These are phyloP conservation scores for Yamadazyma olivae DNA, from an alignment of 805 yeast genomes.

Conservation along the genomic window DNA sequence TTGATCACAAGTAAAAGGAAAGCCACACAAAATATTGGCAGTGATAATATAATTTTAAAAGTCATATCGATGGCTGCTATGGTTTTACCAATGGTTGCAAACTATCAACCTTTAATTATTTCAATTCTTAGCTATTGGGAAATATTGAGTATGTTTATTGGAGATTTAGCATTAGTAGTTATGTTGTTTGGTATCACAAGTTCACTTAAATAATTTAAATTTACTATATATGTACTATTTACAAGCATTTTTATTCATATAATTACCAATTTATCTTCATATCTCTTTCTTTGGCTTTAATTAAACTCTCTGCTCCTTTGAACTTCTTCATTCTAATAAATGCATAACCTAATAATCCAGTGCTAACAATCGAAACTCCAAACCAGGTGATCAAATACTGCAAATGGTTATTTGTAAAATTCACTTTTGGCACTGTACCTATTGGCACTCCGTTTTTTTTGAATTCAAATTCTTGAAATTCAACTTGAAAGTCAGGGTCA, in stretches of 20 bases:
- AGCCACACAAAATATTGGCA: constrained; percentile 20
- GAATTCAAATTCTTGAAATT: constrained; percentile 50
- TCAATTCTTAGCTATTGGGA: constrained; percentile 35
- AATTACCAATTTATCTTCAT: constrained; percentile 27
- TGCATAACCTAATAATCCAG: constrained; percentile 53
- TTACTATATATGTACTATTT: not conserved
- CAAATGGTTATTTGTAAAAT: constrained; percentile 82
- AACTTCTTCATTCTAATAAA: constrained; percentile 27
- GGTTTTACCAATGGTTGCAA: constrained; percentile 30
- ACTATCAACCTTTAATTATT: constrained; percentile 26
- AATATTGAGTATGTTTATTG: constrained; percentile 30
- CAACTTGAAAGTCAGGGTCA: constrained; percentile 30
- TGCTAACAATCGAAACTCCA: constrained; percentile 72
- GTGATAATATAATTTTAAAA: constrained; percentile 25
- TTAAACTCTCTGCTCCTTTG: constrained; percentile 36
- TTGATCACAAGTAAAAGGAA: constrained; percentile 23
- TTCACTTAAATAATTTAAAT: constrained; percentile 3
- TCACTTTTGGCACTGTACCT: constrained; percentile 78
- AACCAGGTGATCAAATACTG: constrained; percentile 96
- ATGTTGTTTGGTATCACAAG: constrained; percentile 38
- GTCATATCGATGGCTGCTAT: constrained; percentile 29
- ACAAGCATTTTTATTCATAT: no score
- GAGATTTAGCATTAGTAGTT: constrained; percentile 35
- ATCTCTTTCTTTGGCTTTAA: constrained; percentile 37
- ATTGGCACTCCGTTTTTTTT: constrained; percentile 84